phyloP scores from a whole-genome alignment of 1,284 basidiomycete genomes.

The Hortiboletus rubellus region DNA sequence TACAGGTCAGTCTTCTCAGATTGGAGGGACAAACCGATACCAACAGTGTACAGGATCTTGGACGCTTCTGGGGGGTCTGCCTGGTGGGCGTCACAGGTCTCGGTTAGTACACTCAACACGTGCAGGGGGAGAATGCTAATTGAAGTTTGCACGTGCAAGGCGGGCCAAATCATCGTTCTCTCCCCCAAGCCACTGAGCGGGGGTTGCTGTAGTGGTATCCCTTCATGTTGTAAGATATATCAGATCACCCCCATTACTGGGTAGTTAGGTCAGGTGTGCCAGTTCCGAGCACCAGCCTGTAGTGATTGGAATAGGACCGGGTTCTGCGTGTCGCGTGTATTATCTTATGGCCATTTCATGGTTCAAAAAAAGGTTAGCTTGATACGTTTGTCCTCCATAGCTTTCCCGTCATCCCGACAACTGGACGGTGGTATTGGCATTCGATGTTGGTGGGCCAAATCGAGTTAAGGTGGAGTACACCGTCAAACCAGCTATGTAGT shows the following conservation, averaged over 20 bases:
- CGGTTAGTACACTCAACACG: background rate
- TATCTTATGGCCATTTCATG: background rate
- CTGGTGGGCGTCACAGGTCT: background rate
- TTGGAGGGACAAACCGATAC: background rate
- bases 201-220: background rate
- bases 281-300: too few relatives aligned
- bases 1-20: background rate
- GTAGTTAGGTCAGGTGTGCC: background rate
- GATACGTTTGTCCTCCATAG: background rate
- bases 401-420: background rate
- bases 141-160: too few relatives aligned
- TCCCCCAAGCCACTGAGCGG: too few relatives aligned
- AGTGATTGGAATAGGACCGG: background rate
- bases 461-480: too few relatives aligned
- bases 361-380: background rate
- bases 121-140: background rate
- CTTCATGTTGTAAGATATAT: background rate
- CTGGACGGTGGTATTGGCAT: background rate
- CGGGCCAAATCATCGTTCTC: too few relatives aligned
- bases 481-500: too few relatives aligned
- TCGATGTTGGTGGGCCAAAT: too few relatives aligned
- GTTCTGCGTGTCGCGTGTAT: background rate
- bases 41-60: slow-evolving; percentile 1
- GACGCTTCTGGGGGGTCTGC: background rate
- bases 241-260: background rate